Base-by-base conservation (phyloP, 306 rosid species). In the Rosa chinensis region DNA sequence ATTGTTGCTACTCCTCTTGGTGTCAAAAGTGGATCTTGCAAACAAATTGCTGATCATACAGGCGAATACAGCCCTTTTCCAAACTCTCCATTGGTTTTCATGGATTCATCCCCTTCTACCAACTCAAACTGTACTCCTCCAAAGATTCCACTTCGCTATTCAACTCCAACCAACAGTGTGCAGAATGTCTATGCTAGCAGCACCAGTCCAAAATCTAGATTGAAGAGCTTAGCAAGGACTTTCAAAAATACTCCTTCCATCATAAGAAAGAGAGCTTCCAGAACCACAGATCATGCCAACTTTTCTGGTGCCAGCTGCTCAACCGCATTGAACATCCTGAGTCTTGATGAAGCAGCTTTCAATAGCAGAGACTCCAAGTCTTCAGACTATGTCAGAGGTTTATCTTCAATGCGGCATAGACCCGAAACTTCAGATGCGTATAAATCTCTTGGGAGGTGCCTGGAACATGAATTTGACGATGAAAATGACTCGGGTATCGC, bases 171-270 rank as follows among this genome's bases (percentile, higher is more conserved):
- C 23, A 35, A 20, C 45, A 35, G 50, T 67, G 43, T n/a, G 72
- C 62, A 50, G 23, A 58, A 55, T 20, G 59, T 56, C 35, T 44
- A 40, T 49, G 25, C 10, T 6, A 73, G 40, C 69, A 13, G 32
- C 63, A 75, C 68, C 67, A 86, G 89, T 77, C 95, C 91, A 14
- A 85, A 80, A 77, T 78, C 80, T 62, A 77, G 79, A 17, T 79
- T 87, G 64, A 84, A 84, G 77, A 87, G 67, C 77, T 81, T 84
- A 45, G 93, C 90, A 75, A 81, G 83, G 91, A 85, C 80, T 47
- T 87, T 85, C 70, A 77, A 81, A 50, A 86, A 87, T 63, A 78
- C 73, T 75, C 93, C 93, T 81, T 89, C 93, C 37, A 91, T 89
- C 66, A 79, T 87, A 68, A 85, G 91, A 83, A 91, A 84, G 81